Percentiles rank a stretch among this genome's conserved stretches.
phyloP scores from a whole-genome alignment of 78 protist genomes.

The Dictyostelium purpureum region DNA sequence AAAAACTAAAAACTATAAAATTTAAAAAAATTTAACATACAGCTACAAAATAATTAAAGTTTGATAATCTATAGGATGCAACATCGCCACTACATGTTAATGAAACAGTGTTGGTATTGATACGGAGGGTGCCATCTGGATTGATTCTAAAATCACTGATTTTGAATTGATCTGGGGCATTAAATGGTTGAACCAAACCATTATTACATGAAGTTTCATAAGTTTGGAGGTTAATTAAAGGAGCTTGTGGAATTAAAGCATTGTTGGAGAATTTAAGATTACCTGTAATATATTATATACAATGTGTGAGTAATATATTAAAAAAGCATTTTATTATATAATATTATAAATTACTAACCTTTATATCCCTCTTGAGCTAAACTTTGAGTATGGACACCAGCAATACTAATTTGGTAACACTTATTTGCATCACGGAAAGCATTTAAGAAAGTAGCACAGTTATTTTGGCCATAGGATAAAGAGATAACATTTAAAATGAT shows the following conservation, averaged over 20 bases:
- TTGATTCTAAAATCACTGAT: not conserved
- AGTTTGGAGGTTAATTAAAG: not conserved
- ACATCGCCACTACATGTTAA: not conserved
- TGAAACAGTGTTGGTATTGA: not conserved
- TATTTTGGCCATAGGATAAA: not conserved
- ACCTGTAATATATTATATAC: too few relatives aligned
- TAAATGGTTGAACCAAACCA: slow-evolving; percentile 8
- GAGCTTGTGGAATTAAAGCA: not conserved
- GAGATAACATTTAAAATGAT: too few relatives aligned
- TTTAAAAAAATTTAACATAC: too few relatives aligned
- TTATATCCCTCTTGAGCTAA: slow-evolving; percentile 8
- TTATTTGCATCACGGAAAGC: not conserved
- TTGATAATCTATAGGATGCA: not conserved
- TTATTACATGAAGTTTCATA: slow-evolving; percentile 4
- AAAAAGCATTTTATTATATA: too few relatives aligned
- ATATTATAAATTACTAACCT: too few relatives aligned
- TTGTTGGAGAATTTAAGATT: not conserved
- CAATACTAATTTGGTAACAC: not conserved
- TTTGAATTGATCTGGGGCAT: not conserved
- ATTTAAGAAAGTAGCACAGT: not conserved
- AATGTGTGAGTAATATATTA: too few relatives aligned
- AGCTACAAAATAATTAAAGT: not conserved
- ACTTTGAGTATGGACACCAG: not conserved
- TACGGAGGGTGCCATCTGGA: not conserved
- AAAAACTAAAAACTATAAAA: too few relatives aligned